Percentiles rank a stretch among this genome's conserved stretches.
Evolutionary conservation across 352 stramenopile genomes (phyloP).

Genomic region (Pelagophyceae sp.): DNA sequence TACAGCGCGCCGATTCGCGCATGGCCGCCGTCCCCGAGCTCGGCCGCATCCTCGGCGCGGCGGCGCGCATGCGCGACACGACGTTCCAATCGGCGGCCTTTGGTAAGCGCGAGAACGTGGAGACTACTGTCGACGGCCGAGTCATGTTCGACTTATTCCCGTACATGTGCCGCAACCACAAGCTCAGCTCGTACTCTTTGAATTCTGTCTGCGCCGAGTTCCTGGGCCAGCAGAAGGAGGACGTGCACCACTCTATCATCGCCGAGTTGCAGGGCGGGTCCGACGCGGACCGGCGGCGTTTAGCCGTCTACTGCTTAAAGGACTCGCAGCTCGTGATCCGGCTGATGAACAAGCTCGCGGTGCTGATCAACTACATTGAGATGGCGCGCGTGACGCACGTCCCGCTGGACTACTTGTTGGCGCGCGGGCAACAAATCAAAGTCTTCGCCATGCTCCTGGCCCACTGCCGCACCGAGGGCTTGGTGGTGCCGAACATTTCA

Average conservation of each 20-base stretch:
- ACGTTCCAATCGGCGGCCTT: constrained; percentile 94
- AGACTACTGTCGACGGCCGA: constrained; percentile 92
- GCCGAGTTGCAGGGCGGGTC: constrained; percentile 80
- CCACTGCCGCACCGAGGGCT: constrained; percentile 82
- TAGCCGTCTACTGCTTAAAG: constrained; percentile 99
- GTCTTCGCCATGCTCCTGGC: constrained; percentile 97
- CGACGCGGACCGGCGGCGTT: constrained; percentile 90
- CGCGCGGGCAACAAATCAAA: constrained; percentile 95
- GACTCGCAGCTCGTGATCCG: constrained; percentile 90
- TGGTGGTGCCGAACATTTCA: constrained; percentile 90
- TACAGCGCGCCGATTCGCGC: constrained; percentile 58
- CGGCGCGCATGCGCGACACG: constrained; percentile 88
- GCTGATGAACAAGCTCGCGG: constrained; percentile 95
- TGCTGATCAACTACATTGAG: constrained; percentile 99
- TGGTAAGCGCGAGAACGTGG: constrained; percentile 93
- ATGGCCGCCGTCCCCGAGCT: constrained; percentile 55
- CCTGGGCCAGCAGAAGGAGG: constrained; percentile 96
- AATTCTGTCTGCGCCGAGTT: constrained; percentile 97
- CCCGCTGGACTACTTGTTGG: constrained; percentile 92
- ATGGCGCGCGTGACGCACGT: constrained; percentile 98
- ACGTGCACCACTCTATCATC: constrained; percentile 99
- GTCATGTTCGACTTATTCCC: constrained; percentile 97
- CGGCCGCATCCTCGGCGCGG: constrained; percentile 72
- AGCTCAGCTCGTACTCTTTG: constrained; percentile 96
- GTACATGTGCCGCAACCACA: constrained; percentile 99